Percentiles rank a stretch among this genome's conserved stretches.
Evolutionary conservation across 164 flowering plant species (phyloP).

Genomic region (Buxus sempervirens): DNA sequence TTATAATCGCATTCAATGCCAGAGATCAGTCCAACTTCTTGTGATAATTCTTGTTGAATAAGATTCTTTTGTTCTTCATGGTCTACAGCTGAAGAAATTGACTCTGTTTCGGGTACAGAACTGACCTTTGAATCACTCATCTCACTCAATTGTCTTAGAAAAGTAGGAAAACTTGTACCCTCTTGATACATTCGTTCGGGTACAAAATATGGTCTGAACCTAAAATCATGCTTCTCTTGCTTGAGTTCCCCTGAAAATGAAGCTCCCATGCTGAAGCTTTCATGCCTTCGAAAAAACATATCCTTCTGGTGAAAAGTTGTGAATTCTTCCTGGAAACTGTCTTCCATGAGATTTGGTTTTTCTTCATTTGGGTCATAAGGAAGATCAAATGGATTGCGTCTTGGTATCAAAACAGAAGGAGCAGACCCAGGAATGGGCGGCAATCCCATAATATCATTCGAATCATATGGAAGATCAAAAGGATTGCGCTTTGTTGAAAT

Average conservation of each 20-base stretch:
- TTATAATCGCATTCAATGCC: slow-evolving; percentile 27
- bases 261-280: slow-evolving; percentile 66
- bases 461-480: slow-evolving; percentile 64
- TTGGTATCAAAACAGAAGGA: slow-evolving; percentile 58
- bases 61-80: slow-evolving; percentile 39
- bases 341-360: slow-evolving; percentile 60
- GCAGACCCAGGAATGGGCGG: slow-evolving; percentile 91
- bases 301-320: slow-evolving; percentile 47
- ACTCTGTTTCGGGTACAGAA: slow-evolving; percentile 70
- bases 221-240: slow-evolving; percentile 40
- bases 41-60: slow-evolving; percentile 34
- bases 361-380: slow-evolving; percentile 78
- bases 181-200: slow-evolving; percentile 47
- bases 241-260: slow-evolving; percentile 41
- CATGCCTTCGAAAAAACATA: slow-evolving; percentile 58
- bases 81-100: slow-evolving; percentile 46
- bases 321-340: slow-evolving; percentile 56
- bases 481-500: slow-evolving; percentile 68
- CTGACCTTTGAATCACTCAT: slow-evolving; percentile 69
- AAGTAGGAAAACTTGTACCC: slow-evolving; percentile 37
- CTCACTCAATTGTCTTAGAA: slow-evolving; percentile 65
- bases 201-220: slow-evolving; percentile 56
- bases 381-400: slow-evolving; percentile 84
- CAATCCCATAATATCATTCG: slow-evolving; percentile 41
- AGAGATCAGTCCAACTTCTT: slow-evolving; percentile 31